Conservation (phyloP, 129 eudicot genomes). For the Centrapalus pauciflorus region DNA sequence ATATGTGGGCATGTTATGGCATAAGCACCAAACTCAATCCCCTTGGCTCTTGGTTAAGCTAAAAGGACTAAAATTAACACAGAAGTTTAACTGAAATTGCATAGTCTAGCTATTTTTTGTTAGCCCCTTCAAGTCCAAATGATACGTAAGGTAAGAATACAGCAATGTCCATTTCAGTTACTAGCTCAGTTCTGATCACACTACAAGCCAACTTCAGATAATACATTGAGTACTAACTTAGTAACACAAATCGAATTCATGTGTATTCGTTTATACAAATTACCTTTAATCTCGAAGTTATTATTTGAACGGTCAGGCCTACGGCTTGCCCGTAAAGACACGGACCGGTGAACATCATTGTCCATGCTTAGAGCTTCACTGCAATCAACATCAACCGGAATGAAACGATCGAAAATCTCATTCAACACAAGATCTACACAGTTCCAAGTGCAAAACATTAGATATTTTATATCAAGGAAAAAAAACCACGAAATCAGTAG, state of each 20-base stretch:
- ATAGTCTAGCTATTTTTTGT: not conserved
- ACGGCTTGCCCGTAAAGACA: slow-evolving; percentile 52
- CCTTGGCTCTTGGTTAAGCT: not conserved
- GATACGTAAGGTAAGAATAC: not conserved
- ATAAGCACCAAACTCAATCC: too few species aligned
- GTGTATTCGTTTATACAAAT: not conserved
- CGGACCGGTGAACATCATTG: slow-evolving; percentile 34
- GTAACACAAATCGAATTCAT: not conserved
- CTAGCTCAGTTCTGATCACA: not conserved
- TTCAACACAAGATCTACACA: slow-evolving; percentile 11
- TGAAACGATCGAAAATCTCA: not conserved
- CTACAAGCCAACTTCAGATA: not conserved
- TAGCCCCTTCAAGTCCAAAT: not conserved
- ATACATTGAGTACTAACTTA: not conserved
- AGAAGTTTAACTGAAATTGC: not conserved
- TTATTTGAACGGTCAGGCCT: slow-evolving; percentile 34
- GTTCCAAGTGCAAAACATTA: not conserved
- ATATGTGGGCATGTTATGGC: too few species aligned
- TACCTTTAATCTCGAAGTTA: slow-evolving; percentile 36
- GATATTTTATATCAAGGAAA: not conserved
- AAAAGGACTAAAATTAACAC: not conserved
- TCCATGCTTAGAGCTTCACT: slow-evolving; percentile 33
- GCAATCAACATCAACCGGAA: slow-evolving; percentile 8
- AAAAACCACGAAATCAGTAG: not conserved
- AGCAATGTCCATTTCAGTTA: not conserved